Percentiles rank a stretch among this genome's conserved stretches.
Evolutionary conservation across 371 early-diverging fungal genomes (phyloP).

Genomic region (Zopfochytrium polystomum): DNA sequence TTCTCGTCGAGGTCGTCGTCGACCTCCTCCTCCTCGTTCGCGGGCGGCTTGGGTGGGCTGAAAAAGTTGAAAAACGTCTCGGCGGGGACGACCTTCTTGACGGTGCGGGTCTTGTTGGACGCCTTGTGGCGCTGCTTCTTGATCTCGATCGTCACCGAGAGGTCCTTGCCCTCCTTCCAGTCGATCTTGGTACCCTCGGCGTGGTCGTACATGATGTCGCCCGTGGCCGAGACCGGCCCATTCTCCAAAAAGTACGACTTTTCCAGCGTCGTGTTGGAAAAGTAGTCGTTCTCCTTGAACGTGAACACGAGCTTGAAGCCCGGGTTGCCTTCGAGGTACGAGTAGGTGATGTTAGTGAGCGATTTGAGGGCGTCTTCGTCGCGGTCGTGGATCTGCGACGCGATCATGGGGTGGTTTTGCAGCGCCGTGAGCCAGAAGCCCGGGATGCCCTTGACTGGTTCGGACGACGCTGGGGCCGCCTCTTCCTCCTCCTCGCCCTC

Average conservation of each 20-base stretch:
- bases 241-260: conserved; percentile 86
- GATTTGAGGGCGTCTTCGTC: conserved; percentile 82
- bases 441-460: conserved; percentile 49
- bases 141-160: conserved; percentile 85
- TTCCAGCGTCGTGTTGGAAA: conserved; percentile 76
- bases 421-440: conserved; percentile 91
- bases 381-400: conserved; percentile 78
- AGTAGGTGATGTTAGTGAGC: conserved; percentile 79
- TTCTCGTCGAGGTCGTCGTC: conserved; percentile 69
- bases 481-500: conserved; percentile 35
- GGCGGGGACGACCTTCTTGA: conserved; percentile 90
- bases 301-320: conserved; percentile 93
- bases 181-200: conserved; percentile 82
- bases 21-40: conserved; percentile 40
- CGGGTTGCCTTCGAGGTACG: conserved; percentile 75
- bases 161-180: conserved; percentile 95
- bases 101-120: conserved; percentile 94
- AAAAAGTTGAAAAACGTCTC: conserved; percentile 93
- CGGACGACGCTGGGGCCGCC: conserved; percentile 1
- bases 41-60: conserved; percentile 64
- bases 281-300: conserved; percentile 84
- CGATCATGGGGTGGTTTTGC: conserved; percentile 76
- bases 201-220: conserved; percentile 77
- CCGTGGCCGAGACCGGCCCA: conserved; percentile 39
- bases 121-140: conserved; percentile 97